Conservation (phyloP, 2,329 filamentous ascomycete genomes). For the Fusarium penzigii region DNA sequence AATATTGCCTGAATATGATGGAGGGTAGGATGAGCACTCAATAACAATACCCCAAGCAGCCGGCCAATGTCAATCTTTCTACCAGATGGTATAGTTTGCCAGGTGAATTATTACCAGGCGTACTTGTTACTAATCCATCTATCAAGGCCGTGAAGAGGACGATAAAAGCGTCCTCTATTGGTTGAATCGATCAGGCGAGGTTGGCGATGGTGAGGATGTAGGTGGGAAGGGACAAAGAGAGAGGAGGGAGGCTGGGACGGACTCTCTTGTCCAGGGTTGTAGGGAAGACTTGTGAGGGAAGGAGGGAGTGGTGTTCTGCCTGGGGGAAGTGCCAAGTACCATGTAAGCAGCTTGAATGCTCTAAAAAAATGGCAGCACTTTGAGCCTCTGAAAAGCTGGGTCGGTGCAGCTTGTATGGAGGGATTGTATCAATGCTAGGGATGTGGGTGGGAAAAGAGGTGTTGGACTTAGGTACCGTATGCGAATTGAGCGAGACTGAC, state of each 20-base stretch:
- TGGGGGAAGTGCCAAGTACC: neutral
- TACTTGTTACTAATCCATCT: conserved; percentile 20
- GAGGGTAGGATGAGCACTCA: neutral
- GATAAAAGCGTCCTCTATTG: conserved; percentile 15
- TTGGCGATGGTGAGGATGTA: conserved; percentile 8
- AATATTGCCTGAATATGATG: neutral
- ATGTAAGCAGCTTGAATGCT: neutral
- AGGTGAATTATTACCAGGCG: conserved; percentile 16
- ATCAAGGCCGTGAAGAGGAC: conserved; percentile 14
- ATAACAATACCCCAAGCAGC: neutral
- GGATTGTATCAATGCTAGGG: too few relatives aligned
- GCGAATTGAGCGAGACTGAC: too few relatives aligned
- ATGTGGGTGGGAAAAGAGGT: neutral
- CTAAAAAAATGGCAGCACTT: neutral
- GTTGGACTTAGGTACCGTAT: too few relatives aligned
- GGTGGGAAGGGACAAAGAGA: conserved; percentile 12
- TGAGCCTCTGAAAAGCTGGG: neutral
- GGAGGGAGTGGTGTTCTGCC: neutral
- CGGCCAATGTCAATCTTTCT: neutral
- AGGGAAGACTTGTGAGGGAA: neutral
- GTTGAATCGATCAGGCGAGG: conserved; percentile 12
- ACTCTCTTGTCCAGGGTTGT: neutral
- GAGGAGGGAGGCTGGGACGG: conserved; percentile 2
- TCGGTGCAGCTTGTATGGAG: too few relatives aligned
- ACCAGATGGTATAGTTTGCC: neutral